Conservation (phyloP, 2,329 filamentous ascomycete genomes). For the Xylaria sp. region DNA sequence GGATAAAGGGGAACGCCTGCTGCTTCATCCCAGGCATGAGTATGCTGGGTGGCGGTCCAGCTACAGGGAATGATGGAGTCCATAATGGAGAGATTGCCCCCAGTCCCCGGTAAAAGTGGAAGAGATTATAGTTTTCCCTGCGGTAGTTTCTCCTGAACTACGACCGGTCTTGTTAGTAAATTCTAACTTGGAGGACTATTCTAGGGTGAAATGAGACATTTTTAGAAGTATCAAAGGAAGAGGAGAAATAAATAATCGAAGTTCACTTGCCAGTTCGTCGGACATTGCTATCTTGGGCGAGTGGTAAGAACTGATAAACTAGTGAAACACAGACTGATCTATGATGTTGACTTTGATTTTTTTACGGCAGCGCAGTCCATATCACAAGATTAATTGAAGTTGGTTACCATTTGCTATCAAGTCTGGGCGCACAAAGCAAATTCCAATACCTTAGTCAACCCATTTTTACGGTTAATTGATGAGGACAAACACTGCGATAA, state of each 20-base stretch:
- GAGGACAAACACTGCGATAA: background rate
- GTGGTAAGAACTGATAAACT: background rate
- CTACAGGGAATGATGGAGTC: background rate
- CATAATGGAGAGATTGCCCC: background rate
- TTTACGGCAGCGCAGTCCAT: background rate
- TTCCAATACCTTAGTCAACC: background rate
- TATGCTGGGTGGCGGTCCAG: background rate
- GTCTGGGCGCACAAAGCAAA: constrained; percentile 19
- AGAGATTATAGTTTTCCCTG: background rate
- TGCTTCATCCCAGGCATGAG: constrained; percentile 1
- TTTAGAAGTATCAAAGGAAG: background rate
- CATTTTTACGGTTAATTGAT: background rate
- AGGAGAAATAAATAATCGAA: background rate
- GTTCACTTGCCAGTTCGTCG: background rate
- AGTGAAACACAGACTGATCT: background rate
- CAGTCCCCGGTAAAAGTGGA: background rate
- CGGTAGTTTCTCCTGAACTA: background rate
- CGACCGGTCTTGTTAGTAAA: background rate
- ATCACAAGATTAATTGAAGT: background rate
- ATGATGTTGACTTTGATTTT: background rate
- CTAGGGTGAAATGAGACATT: background rate
- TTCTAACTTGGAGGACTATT: background rate
- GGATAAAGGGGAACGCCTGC: background rate
- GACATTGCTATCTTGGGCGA: background rate
- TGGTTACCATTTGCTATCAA: background rate